Evolutionary conservation across 306 rosid genomes (phyloP), one percentile per base, ranked within the genome.

Genomic region (Ammopiptanthus mongolicus): DNA sequence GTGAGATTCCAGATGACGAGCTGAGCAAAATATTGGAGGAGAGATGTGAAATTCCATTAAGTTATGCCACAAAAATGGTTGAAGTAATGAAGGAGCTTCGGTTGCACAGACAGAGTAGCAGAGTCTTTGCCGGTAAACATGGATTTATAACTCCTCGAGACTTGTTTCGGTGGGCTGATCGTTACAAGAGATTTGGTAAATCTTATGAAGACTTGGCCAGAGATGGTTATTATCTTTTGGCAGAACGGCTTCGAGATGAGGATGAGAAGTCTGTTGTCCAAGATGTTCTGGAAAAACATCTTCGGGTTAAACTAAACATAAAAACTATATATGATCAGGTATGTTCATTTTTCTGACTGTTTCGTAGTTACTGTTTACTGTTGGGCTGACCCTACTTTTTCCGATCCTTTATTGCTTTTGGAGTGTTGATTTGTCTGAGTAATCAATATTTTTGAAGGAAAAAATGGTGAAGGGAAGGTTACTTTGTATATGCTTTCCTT

Each of bases 141-240:
- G 97, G 98, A 65, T 95, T 90, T 69, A 90, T 95, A 79, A 95
- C 98, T 78, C 98, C 97, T 25, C 88, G 98, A 33, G 97, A 95
- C 57, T 82, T 95, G 82, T 91, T 95, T 74, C 96, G 95, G 2
- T 95, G 98, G 98, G 97, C 97, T 71, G 84, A 91, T 78, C 98
- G 98, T 41, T 91, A 74, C 71, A 80, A 68, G 75, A 60, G 41
- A 84, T 90, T 90, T 85, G 91, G 91, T 28, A 85, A 78, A 31
- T 83, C 89, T 6, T 62, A 79, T 13, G 88, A 88, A 69, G 95
- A 91, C 80, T 83, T 95, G 85, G 97, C 96, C 64, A 87, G 80
- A 80, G 98, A 95, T 80, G 98, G 98, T 19, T 95, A 90, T 84
- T 91, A 84, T 95, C 96, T 95, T 72, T 80, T 95, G 88, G 97